phyloP scores from a whole-genome alignment of 805 yeast species.

The Kluyveromyces lactis region DNA sequence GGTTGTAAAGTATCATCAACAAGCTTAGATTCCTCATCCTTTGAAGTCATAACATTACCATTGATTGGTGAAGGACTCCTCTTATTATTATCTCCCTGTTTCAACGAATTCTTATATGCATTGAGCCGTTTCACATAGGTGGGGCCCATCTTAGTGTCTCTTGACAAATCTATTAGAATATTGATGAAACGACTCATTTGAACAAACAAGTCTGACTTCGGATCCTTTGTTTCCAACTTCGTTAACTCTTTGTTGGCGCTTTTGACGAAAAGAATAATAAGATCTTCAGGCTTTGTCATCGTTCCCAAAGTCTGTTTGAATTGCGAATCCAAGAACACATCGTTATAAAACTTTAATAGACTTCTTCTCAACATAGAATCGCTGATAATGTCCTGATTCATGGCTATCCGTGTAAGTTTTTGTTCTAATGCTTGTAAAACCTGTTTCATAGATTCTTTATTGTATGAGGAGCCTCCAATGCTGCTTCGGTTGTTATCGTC shows the following conservation, averaged over 20 bases:
- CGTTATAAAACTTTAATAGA: conserved; percentile 55
- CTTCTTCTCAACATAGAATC: conserved; percentile 46
- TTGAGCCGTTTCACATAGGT: conserved; percentile 33
- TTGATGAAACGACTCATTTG: conserved; percentile 22
- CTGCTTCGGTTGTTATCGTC: conserved; percentile 19
- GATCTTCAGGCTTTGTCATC: conserved; percentile 33
- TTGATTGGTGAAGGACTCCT: neutral
- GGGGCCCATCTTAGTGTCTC: conserved; percentile 7
- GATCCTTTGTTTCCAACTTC: conserved; percentile 28
- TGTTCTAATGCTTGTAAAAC: conserved; percentile 32
- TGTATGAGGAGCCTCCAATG: neutral
- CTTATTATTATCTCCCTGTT: neutral
- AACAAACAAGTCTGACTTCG: conserved; percentile 16
- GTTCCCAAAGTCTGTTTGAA: conserved; percentile 22
- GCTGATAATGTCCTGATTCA: conserved; percentile 30
- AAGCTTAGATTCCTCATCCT: neutral
- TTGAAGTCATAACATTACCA: neutral
- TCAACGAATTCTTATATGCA: conserved; percentile 30
- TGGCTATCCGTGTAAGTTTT: conserved; percentile 38
- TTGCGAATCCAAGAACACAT: conserved; percentile 39
- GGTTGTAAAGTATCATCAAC: conserved; percentile 30
- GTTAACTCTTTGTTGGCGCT: conserved; percentile 44
- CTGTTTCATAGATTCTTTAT: conserved; percentile 25
- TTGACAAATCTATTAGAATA: conserved; percentile 13
- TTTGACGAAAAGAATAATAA: conserved; percentile 45